These are phyloP conservation scores for Phytophthora pisi DNA, from an alignment of 352 stramenopile species.

Conservation along the genomic window DNA sequence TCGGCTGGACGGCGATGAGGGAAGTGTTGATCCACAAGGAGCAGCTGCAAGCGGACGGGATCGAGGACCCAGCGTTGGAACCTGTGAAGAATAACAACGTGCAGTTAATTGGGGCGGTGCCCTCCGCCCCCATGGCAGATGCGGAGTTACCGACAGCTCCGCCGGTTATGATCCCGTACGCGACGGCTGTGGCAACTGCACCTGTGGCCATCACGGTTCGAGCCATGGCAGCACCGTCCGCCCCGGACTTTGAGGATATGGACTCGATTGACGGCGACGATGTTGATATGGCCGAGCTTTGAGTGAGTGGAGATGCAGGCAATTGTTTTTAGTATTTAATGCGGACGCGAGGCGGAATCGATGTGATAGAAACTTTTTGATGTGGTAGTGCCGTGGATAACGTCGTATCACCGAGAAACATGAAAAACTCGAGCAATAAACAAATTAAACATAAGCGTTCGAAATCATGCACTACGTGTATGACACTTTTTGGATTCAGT, in stretches of 20 bases:
- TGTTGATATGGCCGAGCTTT: constrained; percentile 33
- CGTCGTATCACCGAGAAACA: constrained; percentile 10
- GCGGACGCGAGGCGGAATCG: constrained; percentile 10
- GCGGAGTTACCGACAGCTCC: constrained; percentile 32
- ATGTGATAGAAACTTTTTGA: constrained; percentile 33
- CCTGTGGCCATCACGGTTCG: constrained; percentile 33
- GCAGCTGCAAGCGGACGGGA: constrained; percentile 42
- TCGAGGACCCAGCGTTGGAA: constrained; percentile 43
- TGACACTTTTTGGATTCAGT: no score
- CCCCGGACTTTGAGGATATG: constrained; percentile 44
- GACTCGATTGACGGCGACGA: constrained; percentile 31
- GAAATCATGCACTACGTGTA: background rate
- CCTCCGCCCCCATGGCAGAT: constrained; percentile 36
- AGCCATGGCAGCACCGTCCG: constrained; percentile 46
- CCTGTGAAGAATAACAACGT: constrained; percentile 49
- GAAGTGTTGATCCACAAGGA: constrained; percentile 61
- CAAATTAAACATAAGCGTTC: constrained; percentile 10
- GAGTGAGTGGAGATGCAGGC: constrained; percentile 5
- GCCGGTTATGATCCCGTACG: constrained; percentile 33
- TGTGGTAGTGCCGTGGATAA: constrained; percentile 20
- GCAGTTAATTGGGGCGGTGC: constrained; percentile 52
- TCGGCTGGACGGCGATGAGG: constrained; percentile 60
- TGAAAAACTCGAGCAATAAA: constrained; percentile 23
- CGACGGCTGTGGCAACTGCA: constrained; percentile 26
- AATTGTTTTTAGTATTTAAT: constrained; percentile 33